Conservation (phyloP, 192 early-diverging fungal species). For the Linnemannia exigua region DNA sequence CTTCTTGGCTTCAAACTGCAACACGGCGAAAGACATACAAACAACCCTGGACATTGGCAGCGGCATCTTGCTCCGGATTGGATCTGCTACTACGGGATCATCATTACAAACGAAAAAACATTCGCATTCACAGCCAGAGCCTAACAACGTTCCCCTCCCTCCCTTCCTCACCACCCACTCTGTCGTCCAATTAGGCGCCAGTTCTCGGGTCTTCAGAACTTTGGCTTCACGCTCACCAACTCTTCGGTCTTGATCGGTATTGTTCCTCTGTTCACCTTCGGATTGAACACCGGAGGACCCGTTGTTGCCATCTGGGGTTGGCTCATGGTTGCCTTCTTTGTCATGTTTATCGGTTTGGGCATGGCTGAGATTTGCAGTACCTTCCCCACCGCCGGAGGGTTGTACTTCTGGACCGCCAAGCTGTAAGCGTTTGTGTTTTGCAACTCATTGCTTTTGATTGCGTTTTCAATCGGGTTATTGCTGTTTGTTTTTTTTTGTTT, state of each 20-base stretch:
- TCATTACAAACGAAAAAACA: no score
- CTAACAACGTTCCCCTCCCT: background rate
- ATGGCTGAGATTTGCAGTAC: conserved; percentile 66
- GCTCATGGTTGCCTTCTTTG: conserved; percentile 59
- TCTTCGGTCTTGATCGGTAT: conserved; percentile 31
- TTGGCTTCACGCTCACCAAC: conserved; percentile 32
- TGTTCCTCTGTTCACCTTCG: conserved; percentile 50
- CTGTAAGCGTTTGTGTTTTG: background rate
- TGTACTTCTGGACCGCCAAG: conserved; percentile 40
- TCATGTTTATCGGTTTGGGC: conserved; percentile 57
- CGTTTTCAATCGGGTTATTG: background rate
- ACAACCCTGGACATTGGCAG: no score
- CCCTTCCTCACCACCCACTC: background rate
- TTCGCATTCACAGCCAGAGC: background rate
- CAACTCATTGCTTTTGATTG: background rate
- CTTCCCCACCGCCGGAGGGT: conserved; percentile 60
- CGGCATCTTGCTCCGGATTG: no score
- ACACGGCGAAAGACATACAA: background rate
- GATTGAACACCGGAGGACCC: conserved; percentile 60
- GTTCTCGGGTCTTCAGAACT: conserved; percentile 36
- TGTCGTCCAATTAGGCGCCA: conserved; percentile 13
- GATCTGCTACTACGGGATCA: no score
- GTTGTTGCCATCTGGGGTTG: conserved; percentile 64
- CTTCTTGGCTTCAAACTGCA: background rate
- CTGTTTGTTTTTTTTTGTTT: background rate